These are phyloP conservation scores for Tubosaeta sp. DNA, from an alignment of 768 basidiomycete species.

Conservation along the genomic window DNA sequence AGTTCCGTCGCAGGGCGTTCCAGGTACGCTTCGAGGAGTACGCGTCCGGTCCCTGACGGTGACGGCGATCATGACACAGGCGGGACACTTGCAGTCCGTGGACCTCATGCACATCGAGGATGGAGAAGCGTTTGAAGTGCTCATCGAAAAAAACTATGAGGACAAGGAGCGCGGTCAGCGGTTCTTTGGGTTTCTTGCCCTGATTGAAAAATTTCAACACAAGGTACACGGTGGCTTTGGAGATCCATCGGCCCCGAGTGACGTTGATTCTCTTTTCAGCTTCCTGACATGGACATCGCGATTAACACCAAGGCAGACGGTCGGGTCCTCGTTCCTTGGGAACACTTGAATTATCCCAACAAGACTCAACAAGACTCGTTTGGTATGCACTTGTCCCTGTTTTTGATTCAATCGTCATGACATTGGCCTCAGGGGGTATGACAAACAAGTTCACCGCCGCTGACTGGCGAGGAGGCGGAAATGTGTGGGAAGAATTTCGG, in stretches of 20 bases:
- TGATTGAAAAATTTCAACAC: slow-evolving; percentile 70
- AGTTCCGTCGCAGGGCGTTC: slow-evolving; percentile 58
- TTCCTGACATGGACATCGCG: slow-evolving; percentile 93
- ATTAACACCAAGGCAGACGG: slow-evolving; percentile 94
- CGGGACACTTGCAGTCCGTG: slow-evolving; percentile 75
- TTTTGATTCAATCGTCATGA: not conserved
- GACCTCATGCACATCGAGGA: slow-evolving; percentile 74
- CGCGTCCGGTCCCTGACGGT: not conserved
- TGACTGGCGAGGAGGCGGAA: slow-evolving; percentile 82
- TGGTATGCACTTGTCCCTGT: slow-evolving; percentile 19
- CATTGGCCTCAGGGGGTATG: slow-evolving; percentile 40
- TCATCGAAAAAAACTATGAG: slow-evolving; percentile 49
- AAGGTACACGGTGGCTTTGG: slow-evolving; percentile 38
- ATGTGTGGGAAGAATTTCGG: slow-evolving; percentile 91
- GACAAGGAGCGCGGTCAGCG: slow-evolving; percentile 73
- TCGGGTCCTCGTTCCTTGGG: slow-evolving; percentile 91
- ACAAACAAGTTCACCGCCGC: slow-evolving; percentile 55
- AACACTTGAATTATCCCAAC: slow-evolving; percentile 69
- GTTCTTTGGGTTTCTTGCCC: slow-evolving; percentile 68
- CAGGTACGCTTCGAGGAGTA: slow-evolving; percentile 39
- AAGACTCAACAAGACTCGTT: slow-evolving; percentile 43
- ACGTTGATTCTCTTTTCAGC: slow-evolving; percentile 34
- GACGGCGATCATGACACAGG: slow-evolving; percentile 35
- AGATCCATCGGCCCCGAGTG: not conserved
- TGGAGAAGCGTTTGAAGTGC: slow-evolving; percentile 57